These are phyloP conservation scores for Alternaria metachromatica DNA, from an alignment of 2,329 filamentous ascomycete species.

Conservation along the genomic window DNA sequence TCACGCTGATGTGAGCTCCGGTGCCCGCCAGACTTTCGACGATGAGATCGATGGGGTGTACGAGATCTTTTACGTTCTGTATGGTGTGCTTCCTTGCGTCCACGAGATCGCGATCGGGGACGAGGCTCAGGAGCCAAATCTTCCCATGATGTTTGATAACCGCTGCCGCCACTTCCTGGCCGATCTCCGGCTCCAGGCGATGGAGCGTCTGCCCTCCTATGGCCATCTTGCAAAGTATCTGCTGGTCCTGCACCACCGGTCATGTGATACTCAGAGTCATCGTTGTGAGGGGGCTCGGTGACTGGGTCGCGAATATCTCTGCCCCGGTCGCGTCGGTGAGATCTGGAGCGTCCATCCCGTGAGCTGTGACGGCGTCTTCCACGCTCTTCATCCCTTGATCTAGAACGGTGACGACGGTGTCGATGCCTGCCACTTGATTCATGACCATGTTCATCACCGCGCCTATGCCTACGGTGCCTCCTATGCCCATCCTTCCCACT, in stretches of 20 bases:
- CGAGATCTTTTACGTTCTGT: not conserved
- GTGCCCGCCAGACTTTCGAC: not conserved
- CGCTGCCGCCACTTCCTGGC: not conserved
- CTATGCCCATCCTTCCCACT: not conserved
- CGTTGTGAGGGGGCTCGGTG: not conserved
- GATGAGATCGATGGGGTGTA: not conserved
- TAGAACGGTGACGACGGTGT: not conserved
- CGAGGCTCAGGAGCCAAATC: not conserved
- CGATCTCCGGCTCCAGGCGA: not conserved
- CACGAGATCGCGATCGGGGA: not conserved
- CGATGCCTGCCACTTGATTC: not conserved
- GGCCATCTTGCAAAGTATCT: not conserved
- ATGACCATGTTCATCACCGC: not conserved
- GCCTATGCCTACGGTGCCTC: not conserved
- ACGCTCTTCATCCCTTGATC: not conserved
- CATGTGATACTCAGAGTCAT: constrained; percentile 6
- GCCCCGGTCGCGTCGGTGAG: not conserved
- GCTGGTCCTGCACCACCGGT: constrained; percentile 4
- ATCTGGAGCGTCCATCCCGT: not conserved
- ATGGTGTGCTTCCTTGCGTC: not conserved
- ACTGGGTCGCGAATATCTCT: not conserved
- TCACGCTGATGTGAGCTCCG: not conserved
- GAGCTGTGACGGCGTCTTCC: not conserved
- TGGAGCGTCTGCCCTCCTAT: not conserved
- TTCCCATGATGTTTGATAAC: constrained; percentile 2